Evolutionary conservation across 768 basidiomycete species (phyloP), one percentile per base, ranked within the genome.

Genomic region (Rhodotorula paludigena): DNA sequence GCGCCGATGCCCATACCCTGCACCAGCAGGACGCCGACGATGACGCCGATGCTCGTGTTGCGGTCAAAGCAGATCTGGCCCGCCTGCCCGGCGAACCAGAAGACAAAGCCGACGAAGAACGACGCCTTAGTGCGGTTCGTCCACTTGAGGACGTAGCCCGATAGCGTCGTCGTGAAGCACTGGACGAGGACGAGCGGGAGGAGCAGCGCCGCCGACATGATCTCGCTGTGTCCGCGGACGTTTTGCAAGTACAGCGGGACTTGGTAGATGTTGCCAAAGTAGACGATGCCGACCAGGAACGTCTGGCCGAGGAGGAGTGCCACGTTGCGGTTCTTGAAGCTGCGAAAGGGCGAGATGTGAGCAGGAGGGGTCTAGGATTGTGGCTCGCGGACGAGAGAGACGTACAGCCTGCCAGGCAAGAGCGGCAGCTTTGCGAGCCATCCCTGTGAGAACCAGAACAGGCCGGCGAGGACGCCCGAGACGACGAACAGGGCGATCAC

Each of bases 211-310:
- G 76, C 77, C 16, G 76, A 73, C 33, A 57, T 47, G 49, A 77
- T 68, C 21, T 74, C 63, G 18, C 70, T 62, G 51, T 66, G 68
- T 16, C 75, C 75, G n/a, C 57, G 73, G 49, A 76, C 72, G 66
- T 75, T 74, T 57, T 76, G 74, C 63, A 74, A 64, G 60, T 72
- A 77, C 25, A 72, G 66, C 6, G 76, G 76, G 20, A 75, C 56
- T 52, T 73, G 74, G 69, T 68, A 77, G 57, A 74, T 73, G 53
- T 76, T 76, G n/a, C 76, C 76, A 55, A 75, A 77, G 69, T 75
- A 77, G 41, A 68, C 61, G 47, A 73, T 66, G 25, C 77, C 77
- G 42, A 77, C 73, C 60, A 75, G 66, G 54, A 73, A 77, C n/a
- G 68, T 71, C 51, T 77, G 77, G 14, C 61, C 39, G 44, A 75